These are phyloP conservation scores for Cryptococcus sp. DNA, from an alignment of 1,284 basidiomycete genomes.

Conservation along the genomic window DNA sequence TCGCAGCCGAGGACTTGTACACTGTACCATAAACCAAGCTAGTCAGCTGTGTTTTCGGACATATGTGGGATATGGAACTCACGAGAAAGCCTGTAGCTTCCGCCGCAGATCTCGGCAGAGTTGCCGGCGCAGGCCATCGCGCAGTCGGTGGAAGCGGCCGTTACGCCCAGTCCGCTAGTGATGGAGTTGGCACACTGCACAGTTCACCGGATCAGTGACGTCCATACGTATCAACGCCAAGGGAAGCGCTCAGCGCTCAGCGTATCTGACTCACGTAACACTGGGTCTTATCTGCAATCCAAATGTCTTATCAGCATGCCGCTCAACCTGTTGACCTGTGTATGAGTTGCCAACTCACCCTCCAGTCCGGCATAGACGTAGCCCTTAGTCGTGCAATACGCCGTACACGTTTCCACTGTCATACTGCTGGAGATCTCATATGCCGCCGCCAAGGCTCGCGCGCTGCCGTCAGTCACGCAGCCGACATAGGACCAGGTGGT, in stretches of 20 bases:
- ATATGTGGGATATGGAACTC: background rate
- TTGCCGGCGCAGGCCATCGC: background rate
- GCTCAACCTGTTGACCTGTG: background rate
- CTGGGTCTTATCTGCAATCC: slow-evolving; percentile 14
- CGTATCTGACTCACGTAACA: slow-evolving; percentile 18
- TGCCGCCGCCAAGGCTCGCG: slow-evolving; percentile 13
- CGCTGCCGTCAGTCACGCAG: slow-evolving; percentile 17
- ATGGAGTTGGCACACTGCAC: slow-evolving; percentile 24
- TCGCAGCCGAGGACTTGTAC: too few species aligned
- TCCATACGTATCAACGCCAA: background rate
- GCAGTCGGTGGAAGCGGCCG: background rate
- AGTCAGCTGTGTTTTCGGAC: too few species aligned
- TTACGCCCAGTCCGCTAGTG: slow-evolving; percentile 9
- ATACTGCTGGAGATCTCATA: slow-evolving; percentile 1
- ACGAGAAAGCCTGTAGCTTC: slow-evolving; percentile 5
- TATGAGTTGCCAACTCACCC: slow-evolving; percentile 6
- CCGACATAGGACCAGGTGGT: slow-evolving; percentile 16
- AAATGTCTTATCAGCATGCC: background rate
- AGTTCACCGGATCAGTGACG: background rate
- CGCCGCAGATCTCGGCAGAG: slow-evolving; percentile 3
- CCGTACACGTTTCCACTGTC: slow-evolving; percentile 20
- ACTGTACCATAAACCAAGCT: too few species aligned
- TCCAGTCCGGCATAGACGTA: slow-evolving; percentile 25
- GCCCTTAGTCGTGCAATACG: slow-evolving; percentile 11
- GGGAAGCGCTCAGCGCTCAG: background rate